A percentile compares a stretch with the other conserved stretches of the same genome.
Evolutionary conservation across 176 grass and related monocot genomes (phyloP).

Genomic region (Zoysia japonica): DNA sequence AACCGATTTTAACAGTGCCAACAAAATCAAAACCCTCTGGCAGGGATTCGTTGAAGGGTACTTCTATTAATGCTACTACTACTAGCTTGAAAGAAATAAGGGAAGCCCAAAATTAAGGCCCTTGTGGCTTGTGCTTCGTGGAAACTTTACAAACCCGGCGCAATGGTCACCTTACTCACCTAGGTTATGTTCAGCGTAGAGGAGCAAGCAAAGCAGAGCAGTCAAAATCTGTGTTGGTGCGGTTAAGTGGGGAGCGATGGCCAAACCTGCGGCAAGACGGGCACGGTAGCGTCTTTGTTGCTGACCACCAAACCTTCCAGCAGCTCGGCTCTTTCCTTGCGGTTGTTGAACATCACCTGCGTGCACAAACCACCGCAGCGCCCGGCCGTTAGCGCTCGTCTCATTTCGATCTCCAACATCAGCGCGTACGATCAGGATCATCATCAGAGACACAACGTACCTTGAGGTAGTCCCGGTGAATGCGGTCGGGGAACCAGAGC

Average conservation of each 20-base stretch:
- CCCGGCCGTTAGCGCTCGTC: not conserved
- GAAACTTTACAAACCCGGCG: not conserved
- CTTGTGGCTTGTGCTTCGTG: not conserved
- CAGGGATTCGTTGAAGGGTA: not conserved
- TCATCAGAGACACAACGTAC: not conserved
- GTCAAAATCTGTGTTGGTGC: not conserved
- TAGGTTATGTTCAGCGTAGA: not conserved
- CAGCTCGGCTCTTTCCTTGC: conserved; percentile 79
- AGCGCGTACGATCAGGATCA: too few relatives aligned
- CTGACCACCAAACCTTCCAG: conserved; percentile 84
- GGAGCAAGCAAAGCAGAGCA: not conserved
- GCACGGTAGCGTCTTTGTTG: conserved; percentile 70
- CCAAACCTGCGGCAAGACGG: conserved; percentile 62
- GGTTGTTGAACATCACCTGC: conserved; percentile 84
- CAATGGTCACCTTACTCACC: too few relatives aligned
- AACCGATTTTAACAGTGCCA: too few relatives aligned
- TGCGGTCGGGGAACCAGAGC: conserved; percentile 75
- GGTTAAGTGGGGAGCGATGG: conserved; percentile 19
- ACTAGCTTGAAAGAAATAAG: not conserved
- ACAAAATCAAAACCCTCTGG: too few relatives aligned
- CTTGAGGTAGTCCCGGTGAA: conserved; percentile 72
- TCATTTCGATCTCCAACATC: not conserved
- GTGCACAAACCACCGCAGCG: not conserved
- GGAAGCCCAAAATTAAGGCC: not conserved
- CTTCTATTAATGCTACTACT: not conserved